These are phyloP conservation scores for Aspergillus brunneoviolaceus DNA, from an alignment of 2,329 filamentous ascomycete species.

Conservation along the genomic window DNA sequence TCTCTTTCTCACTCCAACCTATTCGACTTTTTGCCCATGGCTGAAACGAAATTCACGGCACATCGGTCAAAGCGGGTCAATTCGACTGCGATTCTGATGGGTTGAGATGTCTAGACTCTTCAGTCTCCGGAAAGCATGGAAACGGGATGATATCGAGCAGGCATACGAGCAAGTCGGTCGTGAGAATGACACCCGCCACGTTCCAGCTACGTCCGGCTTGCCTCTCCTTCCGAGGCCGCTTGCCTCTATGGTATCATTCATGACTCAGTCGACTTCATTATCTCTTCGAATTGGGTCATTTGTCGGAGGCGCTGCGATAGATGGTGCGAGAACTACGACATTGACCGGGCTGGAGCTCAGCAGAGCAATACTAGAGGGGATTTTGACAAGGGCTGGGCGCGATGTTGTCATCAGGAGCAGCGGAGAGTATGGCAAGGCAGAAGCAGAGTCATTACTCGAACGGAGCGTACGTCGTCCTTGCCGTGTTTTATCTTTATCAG, in stretches of 20 bases:
- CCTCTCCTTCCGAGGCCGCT: constrained; percentile 46
- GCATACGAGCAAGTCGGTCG: constrained; percentile 5
- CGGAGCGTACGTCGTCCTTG: constrained; percentile 40
- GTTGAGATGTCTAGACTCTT: constrained; percentile 22
- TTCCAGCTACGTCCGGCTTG: constrained; percentile 28
- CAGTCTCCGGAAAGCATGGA: constrained; percentile 16
- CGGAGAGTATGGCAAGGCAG: constrained; percentile 45
- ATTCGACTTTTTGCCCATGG: constrained; percentile 5
- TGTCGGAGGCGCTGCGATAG: constrained; percentile 45
- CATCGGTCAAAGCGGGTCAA: constrained; percentile 2
- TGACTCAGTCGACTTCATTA: constrained; percentile 48
- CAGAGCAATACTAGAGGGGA: constrained; percentile 46
- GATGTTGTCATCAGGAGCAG: constrained; percentile 48
- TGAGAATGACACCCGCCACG: constrained; percentile 21
- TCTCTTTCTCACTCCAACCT: not conserved
- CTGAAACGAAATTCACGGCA: not conserved
- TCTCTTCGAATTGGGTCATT: constrained; percentile 46
- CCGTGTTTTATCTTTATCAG: constrained; percentile 2
- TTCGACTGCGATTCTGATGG: constrained; percentile 11
- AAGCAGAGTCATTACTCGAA: constrained; percentile 48
- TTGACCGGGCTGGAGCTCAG: constrained; percentile 47
- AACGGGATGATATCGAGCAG: constrained; percentile 11
- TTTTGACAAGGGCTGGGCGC: constrained; percentile 45
- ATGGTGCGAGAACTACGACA: constrained; percentile 45
- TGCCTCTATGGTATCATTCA: constrained; percentile 45